Base-by-base conservation (phyloP, 2,329 filamentous ascomycete species). In the Grosmannia serpens region DNA sequence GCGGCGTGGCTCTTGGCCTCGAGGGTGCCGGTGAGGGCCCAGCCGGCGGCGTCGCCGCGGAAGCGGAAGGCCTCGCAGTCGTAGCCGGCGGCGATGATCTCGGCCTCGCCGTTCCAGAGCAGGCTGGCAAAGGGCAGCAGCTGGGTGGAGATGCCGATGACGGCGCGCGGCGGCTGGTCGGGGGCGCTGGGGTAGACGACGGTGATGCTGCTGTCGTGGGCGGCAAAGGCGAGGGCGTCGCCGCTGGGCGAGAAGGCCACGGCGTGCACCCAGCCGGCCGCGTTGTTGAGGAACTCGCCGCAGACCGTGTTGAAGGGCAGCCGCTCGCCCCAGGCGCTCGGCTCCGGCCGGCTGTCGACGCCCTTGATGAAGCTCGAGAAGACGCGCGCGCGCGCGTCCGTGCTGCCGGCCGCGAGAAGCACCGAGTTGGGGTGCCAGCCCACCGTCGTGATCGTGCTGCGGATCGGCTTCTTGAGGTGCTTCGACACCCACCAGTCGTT, bases 401-500 rank as follows among this genome's bases (percentile, higher is more conserved):
- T 96, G n/a, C 90, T 95, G 44, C 94, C 94, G 50, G 94, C 91
- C 20, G 92, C 94, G 27, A 99, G 80, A 35, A 99, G 82, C 20
- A 99, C 94, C 11, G 89, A 95, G 79, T 99, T 99, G 41, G 94
- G 94, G 73, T 99, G 94, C 94, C 94, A 99, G 59, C 87, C 86
- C 51, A 99, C 84, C 20, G 88, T 91, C 58, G 94, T 97, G 67
- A 99, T 92, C 59, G 94, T 99, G 71, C 91, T 96, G 65, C 92
- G 88, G 67, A 99, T 95, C 24, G 94, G 94, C 82, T 97, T 99
- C 84, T 97, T 97, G 69, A 99, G 76, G 75, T 99, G 94, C 80
- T 99, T 99, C 44, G 91, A 96, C 49, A 99, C 92, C 94, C 94
- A 99, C 94, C 94, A 99, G 77, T 99, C 91, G 74, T 99, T 96